A percentile compares a stretch with the other conserved stretches of the same genome.
Evolutionary conservation across 2,329 filamentous ascomycete genomes (phyloP).

Genomic region (Fusarium newnesense): DNA sequence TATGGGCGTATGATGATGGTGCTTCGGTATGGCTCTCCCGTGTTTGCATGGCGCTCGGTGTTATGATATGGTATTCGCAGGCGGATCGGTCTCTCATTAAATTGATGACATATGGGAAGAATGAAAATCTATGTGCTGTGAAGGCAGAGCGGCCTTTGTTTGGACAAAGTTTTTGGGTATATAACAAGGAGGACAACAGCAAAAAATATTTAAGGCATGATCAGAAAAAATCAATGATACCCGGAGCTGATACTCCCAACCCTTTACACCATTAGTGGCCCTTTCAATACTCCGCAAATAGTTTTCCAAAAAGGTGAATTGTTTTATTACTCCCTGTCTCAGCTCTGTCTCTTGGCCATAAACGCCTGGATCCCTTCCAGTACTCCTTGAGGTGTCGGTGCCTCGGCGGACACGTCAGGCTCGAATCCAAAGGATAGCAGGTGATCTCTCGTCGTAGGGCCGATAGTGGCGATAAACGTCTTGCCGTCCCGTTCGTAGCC

Average conservation of each 20-base stretch:
- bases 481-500: conserved; percentile 48
- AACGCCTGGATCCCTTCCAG: conserved; percentile 70
- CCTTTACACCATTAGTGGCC: conserved; percentile 12
- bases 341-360: conserved; percentile 29
- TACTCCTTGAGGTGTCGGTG: conserved; percentile 84
- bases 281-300: neutral
- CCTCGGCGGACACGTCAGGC: conserved; percentile 83
- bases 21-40: conserved; percentile 6
- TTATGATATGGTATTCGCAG: conserved; percentile 16
- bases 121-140: neutral
- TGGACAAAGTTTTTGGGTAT: conserved; percentile 12
- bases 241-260: conserved; percentile 43
- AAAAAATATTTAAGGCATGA: conserved; percentile 14
- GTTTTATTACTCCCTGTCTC: conserved; percentile 8
- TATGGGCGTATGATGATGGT: conserved; percentile 66
- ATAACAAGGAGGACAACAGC: conserved; percentile 7
- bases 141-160: neutral
- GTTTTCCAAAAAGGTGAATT: neutral
- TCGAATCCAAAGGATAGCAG: conserved; percentile 74
- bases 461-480: conserved; percentile 85
- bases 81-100: conserved; percentile 15
- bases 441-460: conserved; percentile 87
- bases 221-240: conserved; percentile 43
- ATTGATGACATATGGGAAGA: neutral
- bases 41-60: conserved; percentile 32